These are phyloP conservation scores for Cladosporium phlei DNA, from an alignment of 2,329 filamentous ascomycete species.

Conservation along the genomic window DNA sequence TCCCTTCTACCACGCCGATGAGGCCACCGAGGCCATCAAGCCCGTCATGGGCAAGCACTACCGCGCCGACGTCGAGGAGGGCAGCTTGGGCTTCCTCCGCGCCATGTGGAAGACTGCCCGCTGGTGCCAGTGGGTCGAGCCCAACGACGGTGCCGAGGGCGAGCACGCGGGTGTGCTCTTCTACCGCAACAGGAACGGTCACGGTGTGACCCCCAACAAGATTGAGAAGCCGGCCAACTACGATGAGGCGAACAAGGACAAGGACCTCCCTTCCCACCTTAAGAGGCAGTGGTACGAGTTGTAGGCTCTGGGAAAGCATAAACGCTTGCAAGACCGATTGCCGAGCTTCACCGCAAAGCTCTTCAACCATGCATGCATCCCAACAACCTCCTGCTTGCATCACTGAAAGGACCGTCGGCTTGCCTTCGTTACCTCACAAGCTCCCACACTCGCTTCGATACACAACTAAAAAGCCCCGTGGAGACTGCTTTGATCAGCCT, in stretches of 20 bases:
- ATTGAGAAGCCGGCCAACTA: constrained; percentile 16
- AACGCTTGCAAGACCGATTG: too few relatives aligned
- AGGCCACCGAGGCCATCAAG: constrained; percentile 91
- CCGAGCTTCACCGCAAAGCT: too few relatives aligned
- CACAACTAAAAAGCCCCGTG: background rate
- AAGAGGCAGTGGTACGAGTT: constrained; percentile 7
- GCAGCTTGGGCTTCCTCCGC: constrained; percentile 75
- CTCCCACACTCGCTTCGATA: constrained; percentile 1
- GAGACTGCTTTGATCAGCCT: background rate
- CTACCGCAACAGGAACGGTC: constrained; percentile 89
- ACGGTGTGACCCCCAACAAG: constrained; percentile 58
- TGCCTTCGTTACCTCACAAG: too few relatives aligned
- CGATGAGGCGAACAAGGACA: background rate
- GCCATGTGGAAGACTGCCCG: constrained; percentile 76
- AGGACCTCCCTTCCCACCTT: constrained; percentile 3
- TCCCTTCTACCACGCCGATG: constrained; percentile 93
- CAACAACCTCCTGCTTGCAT: too few relatives aligned
- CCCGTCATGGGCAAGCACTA: constrained; percentile 94
- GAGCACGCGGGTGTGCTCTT: constrained; percentile 82
- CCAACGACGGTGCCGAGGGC: constrained; percentile 72
- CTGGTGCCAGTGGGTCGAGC: constrained; percentile 97
- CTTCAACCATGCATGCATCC: too few relatives aligned
- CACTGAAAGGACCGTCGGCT: too few relatives aligned
- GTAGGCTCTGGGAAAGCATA: background rate
- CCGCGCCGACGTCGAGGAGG: constrained; percentile 72